Base-by-base conservation (phyloP, 1,284 basidiomycete species). In the Singerocomus inundabilis region DNA sequence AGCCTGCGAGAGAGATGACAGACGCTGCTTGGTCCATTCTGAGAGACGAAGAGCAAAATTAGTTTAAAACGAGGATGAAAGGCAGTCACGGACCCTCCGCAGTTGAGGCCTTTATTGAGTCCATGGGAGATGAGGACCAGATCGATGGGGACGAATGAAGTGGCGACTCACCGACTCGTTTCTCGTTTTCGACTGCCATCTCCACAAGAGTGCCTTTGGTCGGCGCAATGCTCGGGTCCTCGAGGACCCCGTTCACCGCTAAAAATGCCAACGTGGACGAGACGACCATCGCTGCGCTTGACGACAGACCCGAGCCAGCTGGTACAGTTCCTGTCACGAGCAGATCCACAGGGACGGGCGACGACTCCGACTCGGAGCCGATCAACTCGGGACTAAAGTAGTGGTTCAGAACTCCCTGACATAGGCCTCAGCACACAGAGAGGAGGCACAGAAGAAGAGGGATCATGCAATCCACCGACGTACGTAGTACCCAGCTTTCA, bases 21-120 rank as follows among this genome's bases (percentile, higher is more conserved):
- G 88, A 91, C 0, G 89, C 87, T 1, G 90, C 87, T 74, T 93
- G 91, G 67, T 93, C 88, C 81, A 90, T 85, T 32, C 87, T 86
- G 34, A 25, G 24, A 39, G 21, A 21, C 1, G 11, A 47, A 35
- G n/a, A 8, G 13, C 25, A 35, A 28, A 30, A 24, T 47, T 21
- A 56, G 47, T 26, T 48, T 8, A 34, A 21, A 37, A 29, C 26
- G 36, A 8, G 18, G 8, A 24, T 21, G 18, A 8, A 33, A 32
- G 28, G 30, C 18, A 30, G 13, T 24, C 8, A 68, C 79, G 57
- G 57, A 88, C 86, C 85, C 85, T 54, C 85, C 86, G 51, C 82
- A 85, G 59, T 89, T 89, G 7, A 88, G 85, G 32, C 81, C 75
- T 76, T 54, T 48, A 26, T 52, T 41, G 18, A 15, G 6, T 37